A percentile compares a stretch with the other conserved stretches of the same genome.
Conservation (phyloP, 2,329 filamentous ascomycete genomes). For the Helminthosporium solani region DNA sequence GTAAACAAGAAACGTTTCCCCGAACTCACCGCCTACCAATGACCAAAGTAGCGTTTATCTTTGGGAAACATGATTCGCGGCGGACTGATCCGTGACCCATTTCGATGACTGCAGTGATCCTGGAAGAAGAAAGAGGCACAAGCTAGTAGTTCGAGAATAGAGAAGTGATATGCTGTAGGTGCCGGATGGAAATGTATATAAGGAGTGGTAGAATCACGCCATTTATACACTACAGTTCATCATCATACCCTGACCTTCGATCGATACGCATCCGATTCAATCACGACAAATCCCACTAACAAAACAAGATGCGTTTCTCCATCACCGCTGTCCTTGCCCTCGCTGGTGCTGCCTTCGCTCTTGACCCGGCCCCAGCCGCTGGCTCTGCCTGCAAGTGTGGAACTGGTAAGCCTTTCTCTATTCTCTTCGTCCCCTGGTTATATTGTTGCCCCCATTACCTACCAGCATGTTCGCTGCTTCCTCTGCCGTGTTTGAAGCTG, state of each 20-base stretch:
- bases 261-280: neutral
- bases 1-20: neutral
- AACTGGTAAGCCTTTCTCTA: neutral
- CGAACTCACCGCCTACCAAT: neutral
- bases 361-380: constrained; percentile 1
- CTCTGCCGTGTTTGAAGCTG: neutral
- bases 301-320: constrained; percentile 2
- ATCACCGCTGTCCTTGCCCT: neutral
- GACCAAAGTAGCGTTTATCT: neutral
- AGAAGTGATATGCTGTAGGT: neutral
- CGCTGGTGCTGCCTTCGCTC: neutral
- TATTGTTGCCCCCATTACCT: neutral
- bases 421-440: neutral
- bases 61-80: neutral
- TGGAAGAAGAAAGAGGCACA: neutral
- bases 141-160: too few species aligned
- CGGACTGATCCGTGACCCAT: neutral
- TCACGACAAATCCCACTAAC: neutral
- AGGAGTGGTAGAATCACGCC: neutral
- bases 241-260: neutral
- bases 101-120: neutral
- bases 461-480: neutral
- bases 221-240: neutral
- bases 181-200: neutral
- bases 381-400: constrained; percentile 2